Percentiles rank a stretch among this genome's conserved stretches.
Conservation (phyloP, 1,139 yeast species). For the Saccharomyces hybrid region DNA sequence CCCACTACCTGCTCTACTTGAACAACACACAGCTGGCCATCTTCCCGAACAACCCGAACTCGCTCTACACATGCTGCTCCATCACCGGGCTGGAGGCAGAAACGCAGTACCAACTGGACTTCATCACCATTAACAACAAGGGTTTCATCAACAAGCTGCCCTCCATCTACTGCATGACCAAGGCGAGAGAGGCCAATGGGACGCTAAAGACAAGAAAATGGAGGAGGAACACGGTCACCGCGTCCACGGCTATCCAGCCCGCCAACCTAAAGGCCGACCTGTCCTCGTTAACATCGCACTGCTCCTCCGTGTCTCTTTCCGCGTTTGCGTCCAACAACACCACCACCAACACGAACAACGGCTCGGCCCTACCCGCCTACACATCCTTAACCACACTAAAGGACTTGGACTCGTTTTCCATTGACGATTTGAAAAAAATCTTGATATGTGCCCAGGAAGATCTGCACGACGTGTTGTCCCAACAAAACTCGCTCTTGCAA, state of each 20-base stretch:
- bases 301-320: conserved; percentile 1
- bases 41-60: conserved; percentile 26
- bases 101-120: conserved; percentile 47
- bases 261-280: not conserved
- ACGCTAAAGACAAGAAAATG: conserved; percentile 14
- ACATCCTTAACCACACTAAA: conserved; percentile 24
- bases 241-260: conserved; percentile 1
- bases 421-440: conserved; percentile 29
- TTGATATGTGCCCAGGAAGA: conserved; percentile 31
- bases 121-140: conserved; percentile 44
- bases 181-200: conserved; percentile 10
- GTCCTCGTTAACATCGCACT: not conserved
- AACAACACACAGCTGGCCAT: conserved; percentile 27
- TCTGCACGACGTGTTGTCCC: conserved; percentile 28
- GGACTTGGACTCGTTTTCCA: conserved; percentile 26
- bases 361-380: conserved; percentile 16
- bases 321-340: not conserved
- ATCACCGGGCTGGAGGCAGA: conserved; percentile 42
- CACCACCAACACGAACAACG: not conserved
- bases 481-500: conserved; percentile 20
- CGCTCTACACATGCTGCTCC: conserved; percentile 35
- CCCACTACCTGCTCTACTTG: conserved; percentile 26
- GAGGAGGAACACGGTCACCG: conserved; percentile 11
- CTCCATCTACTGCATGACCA: conserved; percentile 41
- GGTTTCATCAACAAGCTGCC: conserved; percentile 43